Evolutionary conservation across 2,329 filamentous ascomycete species (phyloP), one percentile per base, ranked within the genome.

Genomic region (Aspergillus hiratsukae): DNA sequence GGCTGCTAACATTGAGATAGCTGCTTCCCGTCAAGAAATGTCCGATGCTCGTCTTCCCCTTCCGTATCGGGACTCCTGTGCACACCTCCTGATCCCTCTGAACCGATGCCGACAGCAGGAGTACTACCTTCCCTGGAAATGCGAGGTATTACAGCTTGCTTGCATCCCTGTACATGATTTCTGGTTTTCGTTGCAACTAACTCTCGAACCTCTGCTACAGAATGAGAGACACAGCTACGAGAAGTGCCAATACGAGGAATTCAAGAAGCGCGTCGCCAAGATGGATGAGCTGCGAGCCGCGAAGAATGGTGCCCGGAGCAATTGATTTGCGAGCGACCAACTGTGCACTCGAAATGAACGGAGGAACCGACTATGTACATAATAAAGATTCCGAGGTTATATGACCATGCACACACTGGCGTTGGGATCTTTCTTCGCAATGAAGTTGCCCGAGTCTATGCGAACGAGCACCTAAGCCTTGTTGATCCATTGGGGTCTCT

Each of bases 211-310:
- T 28, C 28, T n/a, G 28, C 37, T 51, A 58, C 35, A 97, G 94
- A 87, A 91, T 75, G 94, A 99, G 82, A 84, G 94, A 81, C 94
- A 99, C 79, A 88, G 87, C 71, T 99, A 99, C 82, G 94, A 99
- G 76, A 97, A 97, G 77, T 99, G 94, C 85, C 94, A 99, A 73
- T 99, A 99, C 78, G 89, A 89, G 63, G 94, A 97, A 76, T 99
- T 99, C 83, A 96, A 96, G 86, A 91, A 93, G 83, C 87, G 94
- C 57, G 94, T 99, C 63, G 90, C 89, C 72, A 97, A 96, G 87
- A 99, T 99, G 94, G 87, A 97, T 69, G 92, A 99, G 81, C 79
- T 99, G 72, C 85, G 91, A 72, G 92, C 86, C 65, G 86, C 89
- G 58, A 96, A 95, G 84, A 85, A 79, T 57, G 91, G 90, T 60